Conservation (phyloP, 208 protist genomes). For the Leishmania gerbilli region DNA sequence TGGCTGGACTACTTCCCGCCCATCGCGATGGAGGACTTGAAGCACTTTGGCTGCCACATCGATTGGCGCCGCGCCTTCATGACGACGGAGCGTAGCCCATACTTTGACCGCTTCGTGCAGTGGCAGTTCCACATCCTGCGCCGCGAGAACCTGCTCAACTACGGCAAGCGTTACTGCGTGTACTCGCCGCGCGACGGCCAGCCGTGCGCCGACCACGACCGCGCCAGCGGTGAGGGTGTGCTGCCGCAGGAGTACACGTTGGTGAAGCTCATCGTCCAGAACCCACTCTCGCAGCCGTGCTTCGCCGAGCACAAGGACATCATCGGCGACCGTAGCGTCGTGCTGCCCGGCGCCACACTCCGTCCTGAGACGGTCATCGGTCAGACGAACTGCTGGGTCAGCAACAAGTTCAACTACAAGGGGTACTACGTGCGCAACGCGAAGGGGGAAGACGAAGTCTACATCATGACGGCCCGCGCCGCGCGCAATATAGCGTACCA, state of each 20-base stretch:
- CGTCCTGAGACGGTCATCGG: conserved; percentile 99
- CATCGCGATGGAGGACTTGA: conserved; percentile 95
- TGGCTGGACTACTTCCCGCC: conserved; percentile 99
- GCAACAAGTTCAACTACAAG: conserved; percentile 96
- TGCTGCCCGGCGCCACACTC: conserved; percentile 98
- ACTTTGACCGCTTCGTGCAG: conserved; percentile 99
- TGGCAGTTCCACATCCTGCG: conserved; percentile 98
- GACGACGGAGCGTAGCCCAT: conserved; percentile 99
- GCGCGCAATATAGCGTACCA: conserved; percentile 98
- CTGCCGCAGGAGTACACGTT: conserved; percentile 98
- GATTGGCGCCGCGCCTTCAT: conserved; percentile 99
- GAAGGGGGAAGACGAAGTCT: conserved; percentile 88
- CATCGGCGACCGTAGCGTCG: conserved; percentile 85
- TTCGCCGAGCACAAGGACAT: conserved; percentile 68
- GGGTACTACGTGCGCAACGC: conserved; percentile 90
- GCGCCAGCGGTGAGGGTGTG: conserved; percentile 97
- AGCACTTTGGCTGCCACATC: conserved; percentile 92
- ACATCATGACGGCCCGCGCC: conserved; percentile 94
- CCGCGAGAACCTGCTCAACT: conserved; percentile 91
- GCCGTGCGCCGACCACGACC: conserved; percentile 99
- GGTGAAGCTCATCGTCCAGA: conserved; percentile 96
- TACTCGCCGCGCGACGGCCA: conserved; percentile 99
- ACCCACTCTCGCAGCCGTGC: conserved; percentile 70
- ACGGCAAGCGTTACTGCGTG: conserved; percentile 98
- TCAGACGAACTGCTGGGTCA: conserved; percentile 99